Conservation (phyloP, 176 grass and related monocot species). For the Aechmea fasciata region DNA sequence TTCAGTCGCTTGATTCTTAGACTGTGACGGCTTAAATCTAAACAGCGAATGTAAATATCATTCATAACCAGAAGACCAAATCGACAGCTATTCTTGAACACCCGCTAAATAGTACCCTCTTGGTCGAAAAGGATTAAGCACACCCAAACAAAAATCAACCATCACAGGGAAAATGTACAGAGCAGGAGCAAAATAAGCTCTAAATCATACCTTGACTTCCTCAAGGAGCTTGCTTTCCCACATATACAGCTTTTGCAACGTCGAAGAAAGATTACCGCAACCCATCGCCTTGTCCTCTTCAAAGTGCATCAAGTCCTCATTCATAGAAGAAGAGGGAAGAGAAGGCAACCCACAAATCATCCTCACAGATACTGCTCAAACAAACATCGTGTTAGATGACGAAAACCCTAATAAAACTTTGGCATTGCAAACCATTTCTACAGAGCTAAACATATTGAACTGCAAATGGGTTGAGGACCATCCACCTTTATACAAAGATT, state of each 20-base stretch:
- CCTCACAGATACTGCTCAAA: conserved; percentile 24
- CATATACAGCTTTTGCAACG: conserved; percentile 70
- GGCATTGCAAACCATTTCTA: not conserved
- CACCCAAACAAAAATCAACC: no score
- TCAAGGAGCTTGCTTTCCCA: conserved; percentile 86
- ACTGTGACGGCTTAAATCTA: no score
- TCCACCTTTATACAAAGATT: conserved; percentile 65
- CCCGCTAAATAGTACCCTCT: no score
- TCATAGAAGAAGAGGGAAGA: not conserved
- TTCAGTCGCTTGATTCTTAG: no score
- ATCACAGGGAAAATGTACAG: no score
- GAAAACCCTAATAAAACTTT: conserved; percentile 2
- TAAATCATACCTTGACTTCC: conserved; percentile 66
- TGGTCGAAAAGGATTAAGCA: no score
- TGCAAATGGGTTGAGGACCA: not conserved
- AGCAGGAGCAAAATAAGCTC: no score
- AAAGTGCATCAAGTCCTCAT: conserved; percentile 21
- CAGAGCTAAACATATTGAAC: not conserved
- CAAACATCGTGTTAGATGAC: not conserved
- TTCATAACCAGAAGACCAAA: no score
- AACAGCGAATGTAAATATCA: no score
- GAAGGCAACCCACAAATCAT: conserved; percentile 36
- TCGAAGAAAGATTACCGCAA: conserved; percentile 45
- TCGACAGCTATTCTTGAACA: no score
- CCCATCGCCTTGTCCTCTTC: conserved; percentile 35